Evolutionary conservation across 352 stramenopile genomes (phyloP), one percentile per base, ranked within the genome.

Genomic region (Aphanomyces cochlioides): DNA sequence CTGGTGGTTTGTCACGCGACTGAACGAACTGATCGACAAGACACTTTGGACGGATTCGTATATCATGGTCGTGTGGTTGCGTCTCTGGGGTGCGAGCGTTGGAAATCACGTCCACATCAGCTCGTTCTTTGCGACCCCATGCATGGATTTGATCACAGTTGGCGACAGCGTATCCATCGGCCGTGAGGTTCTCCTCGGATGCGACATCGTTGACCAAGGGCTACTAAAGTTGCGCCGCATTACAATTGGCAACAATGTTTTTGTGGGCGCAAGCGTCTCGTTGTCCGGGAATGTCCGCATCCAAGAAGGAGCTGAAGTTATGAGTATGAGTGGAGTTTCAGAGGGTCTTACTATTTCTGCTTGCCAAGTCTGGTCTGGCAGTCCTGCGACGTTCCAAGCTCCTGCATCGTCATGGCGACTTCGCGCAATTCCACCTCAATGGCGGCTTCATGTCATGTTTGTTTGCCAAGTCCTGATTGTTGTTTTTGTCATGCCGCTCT

Each of bases 1-100:
- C 28, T 63, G 56, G 56, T 63, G 56, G 56, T 63, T 63, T 63
- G 56, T 63, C 34, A 19, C 19, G 19, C 56, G 56, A 34, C 28
- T 63, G 17, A 7, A 41, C 56, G 38, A 63, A 15, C 28, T 41
- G 5, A 28, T 38, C 17, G 56, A 63, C 56, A 21, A 41, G 4
- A 34, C 10, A 7, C n/a, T 63, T 15, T 37, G 34, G 34, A 17
- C 19, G 19, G 56, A 63, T 38, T 47, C 56, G 12, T 40, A 63
- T n/a, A 47, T 21, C 34, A 21, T 41, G 7, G 56, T 38, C 19
- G 6, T 63, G 4, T 63, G 56, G 56, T n/a, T 41, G 34, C 56
- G 28, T 17, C 13, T 13, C 7, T 38, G 40, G 17, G 56, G 56
- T 15, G 56, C 56, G 8, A 3, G n/a, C 56, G 45, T 63, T 45